Evolutionary conservation across 352 stramenopile species (phyloP), one percentile per base, ranked within the genome.

Genomic region (Phytophthora pistaciae): DNA sequence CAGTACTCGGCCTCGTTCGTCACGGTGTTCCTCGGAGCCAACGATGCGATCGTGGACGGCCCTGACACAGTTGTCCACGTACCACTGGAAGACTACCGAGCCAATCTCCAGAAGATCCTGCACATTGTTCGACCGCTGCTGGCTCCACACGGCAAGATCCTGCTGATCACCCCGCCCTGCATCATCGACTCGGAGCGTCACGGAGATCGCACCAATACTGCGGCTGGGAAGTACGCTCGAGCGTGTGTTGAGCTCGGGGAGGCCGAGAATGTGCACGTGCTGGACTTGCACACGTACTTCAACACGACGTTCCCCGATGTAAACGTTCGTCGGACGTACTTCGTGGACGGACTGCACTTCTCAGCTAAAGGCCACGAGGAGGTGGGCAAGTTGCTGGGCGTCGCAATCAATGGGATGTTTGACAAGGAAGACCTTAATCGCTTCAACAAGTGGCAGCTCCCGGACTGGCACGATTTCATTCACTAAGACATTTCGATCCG

Each of bases 301-400:
- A 84, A 85, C 54, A 56, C 60, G 27, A 58, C 73, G 40, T 73
- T 75, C 27, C 54, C 82, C 66, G 60, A 74, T 21, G 66, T 62
- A 20, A 58, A 63, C 16, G 60, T 40, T n/a, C 70, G 75, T 36
- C 25, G 73, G 63, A 25, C 55, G 40, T 53, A 56, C 62, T 79
- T 77, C 49, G 58, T 72, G 1, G 83, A 91, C 54, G 83, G 83
- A 0, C 78, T 90, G 42, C 83, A 91, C 53, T 80, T 90, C 25
- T 80, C 65, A 33, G 52, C 68, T 42, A 68, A 69, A 36, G 83
- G 83, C 29, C 85, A 90, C 50, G 64, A 68, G 33, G 66, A 75
- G 29, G 53, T 74, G 10, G 66, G 52, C 6, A 66, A 68, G 53
- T 38, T 75, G 10, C 42, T 78, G 25, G 21, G 33, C 13, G 21